Percentiles rank a stretch among this genome's conserved stretches.
These are phyloP conservation scores for Aspergillus carlsbadensis DNA, from an alignment of 495 filamentous ascomycete genomes.

Conservation along the genomic window DNA sequence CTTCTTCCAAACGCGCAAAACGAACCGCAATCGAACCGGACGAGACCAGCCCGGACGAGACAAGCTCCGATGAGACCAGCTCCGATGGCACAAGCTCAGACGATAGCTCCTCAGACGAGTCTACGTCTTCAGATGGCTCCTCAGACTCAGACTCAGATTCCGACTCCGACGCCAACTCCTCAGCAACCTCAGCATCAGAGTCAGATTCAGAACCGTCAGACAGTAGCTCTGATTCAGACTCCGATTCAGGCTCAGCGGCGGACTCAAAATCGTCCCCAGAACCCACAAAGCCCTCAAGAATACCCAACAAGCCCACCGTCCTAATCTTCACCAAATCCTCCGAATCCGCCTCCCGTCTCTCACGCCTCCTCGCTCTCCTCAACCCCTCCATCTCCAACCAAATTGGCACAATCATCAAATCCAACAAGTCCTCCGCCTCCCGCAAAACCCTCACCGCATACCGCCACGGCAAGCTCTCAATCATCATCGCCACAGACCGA, in stretches of 20 bases:
- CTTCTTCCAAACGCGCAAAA: constrained; percentile 1
- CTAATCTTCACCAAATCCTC: constrained; percentile 90
- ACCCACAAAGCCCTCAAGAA: not conserved
- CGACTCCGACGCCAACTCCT: not conserved
- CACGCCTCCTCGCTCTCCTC: constrained; percentile 70
- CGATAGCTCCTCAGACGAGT: constrained; percentile 30
- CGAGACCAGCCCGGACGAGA: constrained; percentile 28
- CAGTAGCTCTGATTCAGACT: constrained; percentile 19
- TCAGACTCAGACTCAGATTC: constrained; percentile 19
- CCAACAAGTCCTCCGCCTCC: constrained; percentile 62
- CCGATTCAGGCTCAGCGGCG: not conserved
- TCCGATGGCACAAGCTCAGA: constrained; percentile 31
- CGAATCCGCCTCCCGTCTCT: constrained; percentile 76
- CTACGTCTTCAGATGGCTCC: not conserved
- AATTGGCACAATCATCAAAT: constrained; percentile 72
- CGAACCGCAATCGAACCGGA: constrained; percentile 26
- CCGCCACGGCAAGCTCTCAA: constrained; percentile 57
- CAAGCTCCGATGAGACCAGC: constrained; percentile 31
- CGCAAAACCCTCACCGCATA: constrained; percentile 66
- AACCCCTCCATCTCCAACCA: constrained; percentile 54
- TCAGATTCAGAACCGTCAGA: constrained; percentile 13
- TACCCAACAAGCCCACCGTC: constrained; percentile 33
- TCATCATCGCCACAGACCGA: constrained; percentile 88
- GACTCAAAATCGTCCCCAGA: not conserved
- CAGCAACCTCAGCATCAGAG: not conserved